Base-by-base conservation (phyloP, 73 alveolate genomes). In the Symbiodinium natans region DNA sequence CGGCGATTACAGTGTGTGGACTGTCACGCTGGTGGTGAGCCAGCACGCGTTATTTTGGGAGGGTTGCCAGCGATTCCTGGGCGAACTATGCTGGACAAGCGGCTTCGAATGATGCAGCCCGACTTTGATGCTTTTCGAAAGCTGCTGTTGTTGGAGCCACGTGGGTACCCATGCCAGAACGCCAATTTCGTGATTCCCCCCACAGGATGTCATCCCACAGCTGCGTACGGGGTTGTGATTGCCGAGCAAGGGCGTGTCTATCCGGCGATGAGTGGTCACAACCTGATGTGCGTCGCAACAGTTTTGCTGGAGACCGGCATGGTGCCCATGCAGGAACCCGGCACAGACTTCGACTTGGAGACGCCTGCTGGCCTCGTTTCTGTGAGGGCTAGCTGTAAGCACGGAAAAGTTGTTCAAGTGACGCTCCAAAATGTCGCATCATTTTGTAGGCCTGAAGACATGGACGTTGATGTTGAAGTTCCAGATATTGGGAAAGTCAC, bases 211-310 rank as follows among this genome's bases (percentile, higher is more conserved):
- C 52, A 33, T 41, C 92, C 92, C 29, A 74, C 83, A 41, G 98
- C 98, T 4, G 83, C 92, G 23, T 92, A 59, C 59, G 98, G 98
- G 3, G 82, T 92, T 33, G 84, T 92, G 68, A 92, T 92, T 77
- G 92, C 92, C 4, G 98, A 92, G 77, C 98, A 92, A 71, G 98
- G 98, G 43, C 83, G 41, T n/a, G 92, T 92, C 23, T 92, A 92
- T 46, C 98, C 98, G 33, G 98, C 98, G 3, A 92, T 92, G 98
- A 75, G 92, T 31, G 98, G 98, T n/a, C 98, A 92, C 42, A 92
- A 92, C 34, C 56, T 74, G 92, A 92, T 92, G 90, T 92, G 98
- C 84, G 98, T 92, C 8, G 98, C 98, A 25, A 92, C 98, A 0
- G 92, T 73, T 33, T 48, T 92, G 92, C 80, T 92, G 41, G 98